Conservation (phyloP, 768 basidiomycete species). For the Boletus subcaerulescens region DNA sequence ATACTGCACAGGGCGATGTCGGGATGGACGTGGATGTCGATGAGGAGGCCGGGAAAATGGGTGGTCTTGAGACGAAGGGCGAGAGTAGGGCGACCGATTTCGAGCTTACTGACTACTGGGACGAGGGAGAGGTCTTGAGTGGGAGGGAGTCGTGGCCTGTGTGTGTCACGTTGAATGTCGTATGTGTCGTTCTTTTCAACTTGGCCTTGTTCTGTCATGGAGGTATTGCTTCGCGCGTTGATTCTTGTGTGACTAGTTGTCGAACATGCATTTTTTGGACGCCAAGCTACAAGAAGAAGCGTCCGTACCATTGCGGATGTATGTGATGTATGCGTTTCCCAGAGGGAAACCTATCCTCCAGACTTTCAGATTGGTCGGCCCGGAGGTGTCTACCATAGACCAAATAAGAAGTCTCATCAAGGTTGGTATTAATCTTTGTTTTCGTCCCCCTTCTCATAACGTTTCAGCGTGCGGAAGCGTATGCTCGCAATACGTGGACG, state of each 20-base stretch:
- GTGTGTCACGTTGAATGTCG: conserved; percentile 74
- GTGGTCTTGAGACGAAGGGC: conserved; percentile 57
- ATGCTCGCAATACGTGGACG: conserved; percentile 54
- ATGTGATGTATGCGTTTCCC: conserved; percentile 64
- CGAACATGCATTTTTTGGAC: conserved; percentile 67
- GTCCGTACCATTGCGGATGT: conserved; percentile 56
- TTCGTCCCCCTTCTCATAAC: conserved; percentile 21
- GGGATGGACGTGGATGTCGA: conserved; percentile 54
- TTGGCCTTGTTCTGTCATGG: neutral
- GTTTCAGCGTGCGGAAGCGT: conserved; percentile 61
- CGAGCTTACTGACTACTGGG: conserved; percentile 86
- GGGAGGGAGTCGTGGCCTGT: conserved; percentile 72
- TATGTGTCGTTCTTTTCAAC: conserved; percentile 35
- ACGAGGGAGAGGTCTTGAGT: conserved; percentile 67
- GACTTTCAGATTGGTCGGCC: conserved; percentile 61
- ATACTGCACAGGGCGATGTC: conserved; percentile 30
- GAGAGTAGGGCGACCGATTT: conserved; percentile 65
- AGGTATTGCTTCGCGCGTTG: neutral
- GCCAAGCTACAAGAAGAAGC: conserved; percentile 71
- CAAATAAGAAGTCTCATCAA: conserved; percentile 52
- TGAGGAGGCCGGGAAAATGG: conserved; percentile 28
- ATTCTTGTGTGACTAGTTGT: conserved; percentile 38
- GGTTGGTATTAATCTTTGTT: conserved; percentile 36
- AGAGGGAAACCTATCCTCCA: conserved; percentile 45
- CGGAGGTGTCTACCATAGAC: conserved; percentile 50